phyloP scores from a whole-genome alignment of 2,329 filamentous ascomycete genomes.

The Aspergillaceae sp. region DNA sequence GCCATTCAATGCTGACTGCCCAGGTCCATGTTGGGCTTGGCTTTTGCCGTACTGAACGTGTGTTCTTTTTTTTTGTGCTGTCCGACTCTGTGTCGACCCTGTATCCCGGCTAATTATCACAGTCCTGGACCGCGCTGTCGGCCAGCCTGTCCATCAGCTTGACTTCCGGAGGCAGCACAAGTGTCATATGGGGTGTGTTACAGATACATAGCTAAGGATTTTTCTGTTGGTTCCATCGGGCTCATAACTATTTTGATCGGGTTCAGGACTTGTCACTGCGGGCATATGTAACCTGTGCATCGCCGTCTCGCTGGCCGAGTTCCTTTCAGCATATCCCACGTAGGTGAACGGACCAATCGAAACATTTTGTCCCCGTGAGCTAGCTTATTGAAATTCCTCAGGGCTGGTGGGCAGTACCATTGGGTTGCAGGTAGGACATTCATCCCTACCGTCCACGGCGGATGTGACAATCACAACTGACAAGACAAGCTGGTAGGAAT shows the following conservation, averaged over 20 bases:
- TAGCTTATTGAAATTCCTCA: neutral
- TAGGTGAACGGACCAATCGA: neutral
- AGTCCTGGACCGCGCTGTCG: constrained; percentile 53
- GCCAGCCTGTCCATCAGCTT: constrained; percentile 53
- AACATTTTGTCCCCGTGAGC: too few relatives aligned
- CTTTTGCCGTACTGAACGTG: constrained; percentile 52
- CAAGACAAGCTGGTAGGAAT: neutral
- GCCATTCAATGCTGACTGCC: neutral
- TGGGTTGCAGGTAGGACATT: constrained; percentile 1
- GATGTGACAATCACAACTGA: neutral
- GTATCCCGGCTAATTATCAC: constrained; percentile 3
- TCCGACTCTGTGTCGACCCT: neutral
- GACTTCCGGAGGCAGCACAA: constrained; percentile 62
- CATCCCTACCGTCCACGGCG: neutral
- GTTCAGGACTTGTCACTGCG: constrained; percentile 39
- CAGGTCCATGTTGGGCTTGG: constrained; percentile 50
- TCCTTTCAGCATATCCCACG: constrained; percentile 2
- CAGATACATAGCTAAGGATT: too few relatives aligned
- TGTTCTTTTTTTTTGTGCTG: constrained; percentile 1
- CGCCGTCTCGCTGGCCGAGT: constrained; percentile 50
- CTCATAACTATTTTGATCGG: constrained; percentile 12
- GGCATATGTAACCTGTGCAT: constrained; percentile 59
- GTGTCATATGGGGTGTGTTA: constrained; percentile 45
- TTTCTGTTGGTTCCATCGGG: too few relatives aligned
- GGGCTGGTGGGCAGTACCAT: constrained; percentile 2